phyloP scores from a whole-genome alignment of 257 asterid species.

The Verbascum thapsus region DNA sequence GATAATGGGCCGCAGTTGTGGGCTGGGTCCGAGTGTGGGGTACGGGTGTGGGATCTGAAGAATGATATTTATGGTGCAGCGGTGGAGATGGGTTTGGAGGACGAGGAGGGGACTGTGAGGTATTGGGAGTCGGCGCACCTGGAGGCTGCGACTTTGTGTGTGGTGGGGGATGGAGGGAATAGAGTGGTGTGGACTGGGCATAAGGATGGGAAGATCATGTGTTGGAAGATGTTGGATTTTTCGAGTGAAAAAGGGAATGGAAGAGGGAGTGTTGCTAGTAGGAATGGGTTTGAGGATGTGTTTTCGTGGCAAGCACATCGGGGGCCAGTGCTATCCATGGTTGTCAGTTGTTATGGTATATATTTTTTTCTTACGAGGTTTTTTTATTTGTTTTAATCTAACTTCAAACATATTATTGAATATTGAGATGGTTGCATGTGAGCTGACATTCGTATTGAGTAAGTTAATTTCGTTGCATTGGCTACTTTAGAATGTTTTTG shows the following conservation, averaged over 20 bases:
- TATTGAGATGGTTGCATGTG: constrained; percentile 16
- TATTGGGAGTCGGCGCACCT: constrained; percentile 63
- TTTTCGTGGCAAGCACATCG: constrained; percentile 92
- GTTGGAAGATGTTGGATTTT: constrained; percentile 74
- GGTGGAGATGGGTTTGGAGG: constrained; percentile 48
- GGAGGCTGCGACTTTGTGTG: constrained; percentile 57
- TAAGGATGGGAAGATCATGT: constrained; percentile 79
- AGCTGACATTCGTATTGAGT: constrained; percentile 1
- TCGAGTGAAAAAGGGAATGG: constrained; percentile 36
- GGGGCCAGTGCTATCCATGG: constrained; percentile 84
- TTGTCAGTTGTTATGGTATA: constrained; percentile 76
- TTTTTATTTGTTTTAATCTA: constrained; percentile 18
- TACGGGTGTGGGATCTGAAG: constrained; percentile 73
- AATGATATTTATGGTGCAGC: constrained; percentile 56
- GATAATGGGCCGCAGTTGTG: constrained; percentile 72
- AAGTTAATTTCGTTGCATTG: neutral
- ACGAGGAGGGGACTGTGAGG: constrained; percentile 66
- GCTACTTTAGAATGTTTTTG: constrained; percentile 10
- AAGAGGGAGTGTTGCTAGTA: constrained; percentile 31
- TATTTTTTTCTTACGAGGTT: constrained; percentile 7
- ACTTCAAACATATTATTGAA: constrained; percentile 7
- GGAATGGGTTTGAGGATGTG: constrained; percentile 56
- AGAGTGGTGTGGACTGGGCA: constrained; percentile 94
- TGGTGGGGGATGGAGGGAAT: constrained; percentile 78
- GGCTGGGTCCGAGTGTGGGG: constrained; percentile 93